These are phyloP conservation scores for Agrocybe pediades DNA, from an alignment of 768 basidiomycete genomes.

Conservation along the genomic window DNA sequence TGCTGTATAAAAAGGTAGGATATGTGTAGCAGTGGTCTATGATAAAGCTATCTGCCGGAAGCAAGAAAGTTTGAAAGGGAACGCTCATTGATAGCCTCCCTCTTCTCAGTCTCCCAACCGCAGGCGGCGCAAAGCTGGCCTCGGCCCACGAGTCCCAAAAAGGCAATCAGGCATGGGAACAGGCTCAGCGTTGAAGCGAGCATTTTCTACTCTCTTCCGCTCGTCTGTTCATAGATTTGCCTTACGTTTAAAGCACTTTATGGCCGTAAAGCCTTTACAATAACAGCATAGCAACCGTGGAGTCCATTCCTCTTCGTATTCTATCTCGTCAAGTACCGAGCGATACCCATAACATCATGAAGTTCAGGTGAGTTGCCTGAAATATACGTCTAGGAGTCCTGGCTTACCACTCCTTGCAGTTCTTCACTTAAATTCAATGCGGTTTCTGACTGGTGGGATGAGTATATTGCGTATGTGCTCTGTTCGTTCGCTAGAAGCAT, in stretches of 20 bases:
- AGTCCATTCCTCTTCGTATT: slow-evolving; percentile 40
- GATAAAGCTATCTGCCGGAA: too few species aligned
- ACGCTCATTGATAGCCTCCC: too few species aligned
- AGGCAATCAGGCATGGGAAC: not conserved
- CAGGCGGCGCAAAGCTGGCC: too few species aligned
- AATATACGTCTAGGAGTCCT: not conserved
- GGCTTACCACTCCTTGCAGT: slow-evolving; percentile 33
- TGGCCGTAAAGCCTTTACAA: slow-evolving; percentile 9
- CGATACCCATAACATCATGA: slow-evolving; percentile 41
- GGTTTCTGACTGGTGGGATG: slow-evolving; percentile 90
- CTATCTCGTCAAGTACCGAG: slow-evolving; percentile 22
- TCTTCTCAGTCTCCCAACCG: too few species aligned
- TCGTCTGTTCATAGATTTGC: slow-evolving; percentile 2
- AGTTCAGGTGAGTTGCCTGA: slow-evolving; percentile 53
- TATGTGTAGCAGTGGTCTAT: too few species aligned
- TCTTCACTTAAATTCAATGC: slow-evolving; percentile 91
- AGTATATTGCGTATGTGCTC: slow-evolving; percentile 77
- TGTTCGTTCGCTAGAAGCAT: not conserved
- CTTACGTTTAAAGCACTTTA: not conserved
- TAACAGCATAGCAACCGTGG: slow-evolving; percentile 26
- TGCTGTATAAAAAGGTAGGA: too few species aligned
- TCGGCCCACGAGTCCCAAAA: not conserved
- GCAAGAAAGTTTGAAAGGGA: too few species aligned
- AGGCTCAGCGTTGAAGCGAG: slow-evolving; percentile 2
- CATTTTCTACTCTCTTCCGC: not conserved